phyloP scores from a whole-genome alignment of 305 asterid species.

The Fraxinus paxiana region DNA sequence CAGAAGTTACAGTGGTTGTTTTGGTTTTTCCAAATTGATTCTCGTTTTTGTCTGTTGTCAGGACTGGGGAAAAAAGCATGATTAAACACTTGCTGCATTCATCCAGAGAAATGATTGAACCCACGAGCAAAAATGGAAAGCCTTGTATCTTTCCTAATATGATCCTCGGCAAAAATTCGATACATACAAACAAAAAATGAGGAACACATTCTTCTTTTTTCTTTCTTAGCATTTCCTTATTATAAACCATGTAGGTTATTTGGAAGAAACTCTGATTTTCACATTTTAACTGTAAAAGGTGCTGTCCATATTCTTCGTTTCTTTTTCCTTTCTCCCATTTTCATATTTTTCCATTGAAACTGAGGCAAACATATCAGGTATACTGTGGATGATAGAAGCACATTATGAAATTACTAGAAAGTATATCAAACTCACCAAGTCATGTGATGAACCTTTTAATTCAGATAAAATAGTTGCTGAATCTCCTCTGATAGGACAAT shows the following conservation, averaged over 20 bases:
- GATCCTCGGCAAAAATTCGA: background rate
- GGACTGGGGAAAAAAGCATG: background rate
- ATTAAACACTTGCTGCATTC: background rate
- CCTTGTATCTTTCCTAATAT: background rate
- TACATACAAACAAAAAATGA: background rate
- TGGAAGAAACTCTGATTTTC: background rate
- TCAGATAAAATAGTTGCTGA: conserved; percentile 81
- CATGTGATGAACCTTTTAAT: conserved; percentile 83
- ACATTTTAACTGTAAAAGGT: background rate
- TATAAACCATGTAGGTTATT: background rate
- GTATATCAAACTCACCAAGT: conserved; percentile 61
- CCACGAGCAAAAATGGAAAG: background rate
- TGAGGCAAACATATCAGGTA: background rate
- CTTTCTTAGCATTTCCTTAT: background rate
- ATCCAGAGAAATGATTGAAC: background rate
- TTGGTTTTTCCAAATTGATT: background rate
- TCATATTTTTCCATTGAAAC: background rate
- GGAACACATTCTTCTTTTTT: background rate
- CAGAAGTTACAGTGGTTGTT: background rate
- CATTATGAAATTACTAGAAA: background rate
- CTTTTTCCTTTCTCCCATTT: background rate
- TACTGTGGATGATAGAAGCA: background rate
- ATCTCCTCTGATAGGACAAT: conserved; percentile 92
- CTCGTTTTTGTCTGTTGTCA: background rate
- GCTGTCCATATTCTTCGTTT: background rate